Evolutionary conservation across 1,284 basidiomycete genomes (phyloP), one percentile per base, ranked within the genome.

Genomic region (Phlebopus sp.): DNA sequence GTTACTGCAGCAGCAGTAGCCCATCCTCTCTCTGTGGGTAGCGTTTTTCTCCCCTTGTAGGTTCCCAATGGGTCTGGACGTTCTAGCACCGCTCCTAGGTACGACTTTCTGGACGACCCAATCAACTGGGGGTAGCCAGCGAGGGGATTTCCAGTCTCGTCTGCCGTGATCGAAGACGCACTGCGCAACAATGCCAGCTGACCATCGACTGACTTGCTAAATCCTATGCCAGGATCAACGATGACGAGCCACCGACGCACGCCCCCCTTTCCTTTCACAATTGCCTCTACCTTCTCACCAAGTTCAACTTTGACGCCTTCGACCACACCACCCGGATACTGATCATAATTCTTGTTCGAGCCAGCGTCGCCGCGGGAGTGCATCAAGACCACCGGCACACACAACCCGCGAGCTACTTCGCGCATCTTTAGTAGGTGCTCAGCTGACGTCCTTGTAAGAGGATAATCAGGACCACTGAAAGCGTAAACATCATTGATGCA

Each of bases 401-500:
- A 74, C 37, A 82, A 70, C 29, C 78, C 71, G 15, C 83, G 76
- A 37, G 89, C 86, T 15, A 86, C 68, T 4, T 67, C 56, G 18
- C 90, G 79, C 86, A 97, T 93, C 42, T 69, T 67, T 3, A 56
- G 48, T 55, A 80, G 74, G 51, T 73, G 71, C 29, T 64, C 64
- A 0, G 64, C 57, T 0, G 70, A 69, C 4, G 58, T 61, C 52
- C 48, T 56, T 27, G 58, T 67, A 30, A 62, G 60, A 0, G 78
- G 76, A 56, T 81, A 85, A 21, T 72, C 69, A 0, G 80, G 81
- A 0, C 90, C 90, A 10, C 78, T 75, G 52, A 93, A 91, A 1
- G 86, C 88, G 52, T 89, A 82, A 0, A 99, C 92, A 59, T 99
- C 96, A 69, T 99, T 98, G 73, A 99, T 90, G 62, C 92, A 90